These are phyloP conservation scores for Lasiodiplodia citricola DNA, from an alignment of 2,329 filamentous ascomycete genomes.

Conservation along the genomic window DNA sequence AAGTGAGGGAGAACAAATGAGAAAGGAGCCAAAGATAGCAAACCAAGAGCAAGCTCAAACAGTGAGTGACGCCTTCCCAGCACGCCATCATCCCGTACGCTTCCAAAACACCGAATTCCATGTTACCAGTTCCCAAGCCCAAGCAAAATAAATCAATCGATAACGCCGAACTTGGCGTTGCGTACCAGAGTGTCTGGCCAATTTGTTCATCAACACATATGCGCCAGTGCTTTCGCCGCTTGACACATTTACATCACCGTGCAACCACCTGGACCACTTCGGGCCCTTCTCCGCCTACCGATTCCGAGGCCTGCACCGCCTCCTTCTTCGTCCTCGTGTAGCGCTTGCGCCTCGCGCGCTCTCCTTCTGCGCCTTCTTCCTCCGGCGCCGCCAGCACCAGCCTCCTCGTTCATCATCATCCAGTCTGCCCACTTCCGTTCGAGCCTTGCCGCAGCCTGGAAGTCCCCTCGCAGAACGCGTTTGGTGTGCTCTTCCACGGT, in stretches of 20 bases:
- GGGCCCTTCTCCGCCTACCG: constrained; percentile 52
- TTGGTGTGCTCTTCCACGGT: constrained; percentile 94
- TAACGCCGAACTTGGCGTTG: not conserved
- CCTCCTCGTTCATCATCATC: constrained; percentile 91
- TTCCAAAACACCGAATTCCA: constrained; percentile 10
- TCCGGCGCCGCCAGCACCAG: constrained; percentile 68
- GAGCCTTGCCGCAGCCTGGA: constrained; percentile 74
- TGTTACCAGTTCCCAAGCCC: not conserved
- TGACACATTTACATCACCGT: constrained; percentile 51
- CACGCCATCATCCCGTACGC: constrained; percentile 2
- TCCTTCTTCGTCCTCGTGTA: constrained; percentile 82
- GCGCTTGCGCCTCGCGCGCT: constrained; percentile 78
- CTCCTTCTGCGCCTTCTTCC: constrained; percentile 73
- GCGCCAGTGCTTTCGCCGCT: not conserved
- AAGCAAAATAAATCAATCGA: not conserved
- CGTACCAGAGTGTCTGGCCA: not conserved
- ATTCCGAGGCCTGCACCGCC: constrained; percentile 55
- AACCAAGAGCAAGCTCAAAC: not conserved
- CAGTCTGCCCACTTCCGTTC: constrained; percentile 93
- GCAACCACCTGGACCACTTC: constrained; percentile 55
- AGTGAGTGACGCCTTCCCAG: constrained; percentile 1
- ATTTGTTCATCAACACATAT: not conserved
- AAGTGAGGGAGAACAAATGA: not conserved
- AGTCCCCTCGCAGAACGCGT: constrained; percentile 78
- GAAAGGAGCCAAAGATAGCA: not conserved